Conservation (phyloP, 73 alveolate genomes). For the Paramecium tetraurelia region DNA sequence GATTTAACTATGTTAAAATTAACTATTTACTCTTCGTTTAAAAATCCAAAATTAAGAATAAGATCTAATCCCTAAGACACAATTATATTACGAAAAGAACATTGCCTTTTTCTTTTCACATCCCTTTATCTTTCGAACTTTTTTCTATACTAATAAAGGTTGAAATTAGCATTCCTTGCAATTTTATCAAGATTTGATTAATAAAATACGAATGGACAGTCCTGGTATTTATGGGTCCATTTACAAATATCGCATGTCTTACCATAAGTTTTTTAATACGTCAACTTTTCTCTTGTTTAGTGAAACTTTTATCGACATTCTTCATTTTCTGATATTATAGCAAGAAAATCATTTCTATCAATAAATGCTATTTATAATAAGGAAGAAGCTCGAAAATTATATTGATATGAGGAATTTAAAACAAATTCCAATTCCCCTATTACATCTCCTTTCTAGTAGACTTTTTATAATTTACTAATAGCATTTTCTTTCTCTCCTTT, state of each 20-base stretch:
- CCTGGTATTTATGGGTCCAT: slow-evolving; percentile 17
- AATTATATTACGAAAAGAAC: background rate
- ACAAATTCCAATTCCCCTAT: slow-evolving; percentile 32
- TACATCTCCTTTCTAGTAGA: background rate
- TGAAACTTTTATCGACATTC: background rate
- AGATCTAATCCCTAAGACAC: background rate
- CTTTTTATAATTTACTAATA: background rate
- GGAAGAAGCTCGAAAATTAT: background rate
- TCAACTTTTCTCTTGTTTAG: background rate
- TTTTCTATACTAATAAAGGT: background rate
- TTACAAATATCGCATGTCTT: slow-evolving; percentile 6
- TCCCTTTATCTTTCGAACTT: background rate
- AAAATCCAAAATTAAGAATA: background rate
- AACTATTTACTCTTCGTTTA: background rate
- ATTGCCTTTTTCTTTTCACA: background rate
- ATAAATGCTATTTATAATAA: background rate
- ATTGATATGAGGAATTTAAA: background rate
- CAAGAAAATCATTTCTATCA: slow-evolving; percentile 6
- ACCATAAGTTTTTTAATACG: background rate
- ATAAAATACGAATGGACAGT: slow-evolving; percentile 46
- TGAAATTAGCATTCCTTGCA: background rate
- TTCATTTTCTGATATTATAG: background rate
- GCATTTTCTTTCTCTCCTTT: background rate
- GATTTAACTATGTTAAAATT: background rate
- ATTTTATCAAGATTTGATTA: background rate